Base-by-base conservation (phyloP, 2,329 filamentous ascomycete genomes). In the Pezizomycotina sp. region DNA sequence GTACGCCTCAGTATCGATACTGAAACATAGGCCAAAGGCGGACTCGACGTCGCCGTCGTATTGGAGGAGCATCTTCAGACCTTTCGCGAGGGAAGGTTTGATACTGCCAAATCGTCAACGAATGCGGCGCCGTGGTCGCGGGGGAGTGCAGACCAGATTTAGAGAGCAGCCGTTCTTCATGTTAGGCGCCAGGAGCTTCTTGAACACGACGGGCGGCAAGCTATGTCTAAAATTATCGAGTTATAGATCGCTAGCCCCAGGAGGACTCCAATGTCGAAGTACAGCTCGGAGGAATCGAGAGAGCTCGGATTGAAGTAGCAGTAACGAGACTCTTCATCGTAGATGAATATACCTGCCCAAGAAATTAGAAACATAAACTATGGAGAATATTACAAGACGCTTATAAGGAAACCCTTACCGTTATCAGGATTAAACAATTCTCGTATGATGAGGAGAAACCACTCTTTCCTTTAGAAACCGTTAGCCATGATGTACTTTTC, bases 401-500 rank as follows among this genome's bases (percentile, higher is more conserved):
- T 23, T 27, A 13, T 4, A 12, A 13, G 13, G 15, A 35, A 22
- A 59, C 72, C n/a, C n/a, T 50, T 65, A 83, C 79, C 81, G 60
- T 92, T 78, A 48, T 84, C 73, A 3, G 82, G 82, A 50, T 91
- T 83, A 58, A 92, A 92, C 20, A 93, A 75, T 53, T 93, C 84
- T 48, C 83, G 68, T 31, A 89, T 74, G 14, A 93, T 66, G 40
- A 92, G 67, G 32, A 92, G 60, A 53, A 93, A 93, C 84, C 84
- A 93, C 58, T 93, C 84, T 56, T 93, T 93, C 38, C 82, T 72
- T n/a, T n/a, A n/a, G n/a, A n/a, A n/a, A n/a, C n/a, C n/a, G n/a
- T n/a, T n/a, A n/a, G n/a, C n/a, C n/a, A n/a, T n/a, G n/a, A n/a
- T n/a, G n/a, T n/a, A n/a, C n/a, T n/a, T n/a, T n/a, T n/a, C n/a